Percentiles rank a stretch among this genome's conserved stretches.
Evolutionary conservation across 1,284 basidiomycete genomes (phyloP).

Genomic region (Trametes sp.): DNA sequence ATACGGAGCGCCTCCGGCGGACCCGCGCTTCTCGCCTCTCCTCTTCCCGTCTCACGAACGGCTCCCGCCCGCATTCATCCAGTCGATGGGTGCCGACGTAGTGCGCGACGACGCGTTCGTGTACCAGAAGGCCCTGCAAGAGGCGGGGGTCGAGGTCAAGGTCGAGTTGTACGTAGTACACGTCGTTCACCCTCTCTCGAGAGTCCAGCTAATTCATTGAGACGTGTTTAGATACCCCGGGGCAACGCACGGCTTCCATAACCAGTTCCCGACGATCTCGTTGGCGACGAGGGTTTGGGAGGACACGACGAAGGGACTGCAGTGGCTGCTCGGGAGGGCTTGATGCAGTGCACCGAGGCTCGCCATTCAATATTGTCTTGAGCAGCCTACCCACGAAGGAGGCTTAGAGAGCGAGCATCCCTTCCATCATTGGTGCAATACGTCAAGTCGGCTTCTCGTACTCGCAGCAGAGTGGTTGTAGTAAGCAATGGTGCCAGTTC

Average conservation of each 20-base stretch:
- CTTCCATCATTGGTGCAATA: too few species aligned
- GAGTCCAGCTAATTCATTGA: background rate
- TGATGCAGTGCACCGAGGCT: too few species aligned
- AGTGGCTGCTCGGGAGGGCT: background rate
- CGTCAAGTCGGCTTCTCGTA: too few species aligned
- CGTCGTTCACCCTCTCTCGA: background rate
- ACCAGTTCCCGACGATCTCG: background rate
- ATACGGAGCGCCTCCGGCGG: background rate
- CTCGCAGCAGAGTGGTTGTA: too few species aligned
- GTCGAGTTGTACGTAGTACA: background rate
- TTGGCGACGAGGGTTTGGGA: background rate
- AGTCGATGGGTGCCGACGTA: constrained; percentile 20
- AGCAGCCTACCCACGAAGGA: too few species aligned
- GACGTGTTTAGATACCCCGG: constrained; percentile 13
- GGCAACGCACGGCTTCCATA: constrained; percentile 15
- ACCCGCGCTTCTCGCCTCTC: constrained; percentile 22
- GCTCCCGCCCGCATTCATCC: constrained; percentile 21
- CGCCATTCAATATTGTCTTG: too few species aligned
- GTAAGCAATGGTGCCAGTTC: too few species aligned
- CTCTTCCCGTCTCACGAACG: constrained; percentile 16
- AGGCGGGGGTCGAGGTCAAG: constrained; percentile 25
- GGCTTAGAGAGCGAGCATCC: too few species aligned
- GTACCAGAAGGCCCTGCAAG: constrained; percentile 27
- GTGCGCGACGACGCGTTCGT: constrained; percentile 32
- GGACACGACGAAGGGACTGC: background rate